These are phyloP conservation scores for Pythium plurisporium DNA, from an alignment of 352 stramenopile species.

Conservation along the genomic window DNA sequence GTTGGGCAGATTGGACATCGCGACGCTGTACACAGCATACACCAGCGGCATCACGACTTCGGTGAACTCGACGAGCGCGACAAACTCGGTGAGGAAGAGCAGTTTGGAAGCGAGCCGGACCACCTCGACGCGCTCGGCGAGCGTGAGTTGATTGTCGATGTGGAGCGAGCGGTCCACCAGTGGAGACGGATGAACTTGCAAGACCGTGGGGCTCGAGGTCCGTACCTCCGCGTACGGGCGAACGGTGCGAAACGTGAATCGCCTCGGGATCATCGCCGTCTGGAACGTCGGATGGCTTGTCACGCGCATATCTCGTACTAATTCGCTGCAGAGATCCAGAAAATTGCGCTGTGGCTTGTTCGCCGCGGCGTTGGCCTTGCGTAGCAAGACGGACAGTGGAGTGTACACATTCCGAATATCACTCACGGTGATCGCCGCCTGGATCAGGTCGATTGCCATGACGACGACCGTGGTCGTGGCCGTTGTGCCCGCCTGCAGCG, in stretches of 20 bases:
- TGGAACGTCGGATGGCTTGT: background rate
- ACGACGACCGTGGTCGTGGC: slow-evolving; percentile 18
- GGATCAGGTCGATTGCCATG: slow-evolving; percentile 25
- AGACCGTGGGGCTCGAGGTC: too few species aligned
- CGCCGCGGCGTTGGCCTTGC: slow-evolving; percentile 8
- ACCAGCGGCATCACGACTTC: slow-evolving; percentile 23
- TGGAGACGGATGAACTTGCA: too few species aligned
- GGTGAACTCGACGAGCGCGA: slow-evolving; percentile 22
- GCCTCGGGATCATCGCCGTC: background rate
- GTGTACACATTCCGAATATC: slow-evolving; percentile 2
- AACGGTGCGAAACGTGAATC: background rate
- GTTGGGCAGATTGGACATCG: slow-evolving; percentile 11
- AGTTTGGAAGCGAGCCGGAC: too few species aligned
- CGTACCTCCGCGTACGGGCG: too few species aligned
- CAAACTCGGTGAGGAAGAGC: slow-evolving; percentile 22
- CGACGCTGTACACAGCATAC: slow-evolving; percentile 14
- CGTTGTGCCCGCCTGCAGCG: slow-evolving; percentile 27
- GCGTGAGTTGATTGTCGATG: too few species aligned
- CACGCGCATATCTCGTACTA: slow-evolving; percentile 3
- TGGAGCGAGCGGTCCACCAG: too few species aligned
- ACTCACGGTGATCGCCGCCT: slow-evolving; percentile 27
- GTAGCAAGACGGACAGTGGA: background rate
- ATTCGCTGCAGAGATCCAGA: slow-evolving; percentile 3
- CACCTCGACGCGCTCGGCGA: too few species aligned
- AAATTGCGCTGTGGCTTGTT: background rate